Evolutionary conservation across 257 asterid genomes (phyloP).

Genomic region (Solanum corneliomulleri): DNA sequence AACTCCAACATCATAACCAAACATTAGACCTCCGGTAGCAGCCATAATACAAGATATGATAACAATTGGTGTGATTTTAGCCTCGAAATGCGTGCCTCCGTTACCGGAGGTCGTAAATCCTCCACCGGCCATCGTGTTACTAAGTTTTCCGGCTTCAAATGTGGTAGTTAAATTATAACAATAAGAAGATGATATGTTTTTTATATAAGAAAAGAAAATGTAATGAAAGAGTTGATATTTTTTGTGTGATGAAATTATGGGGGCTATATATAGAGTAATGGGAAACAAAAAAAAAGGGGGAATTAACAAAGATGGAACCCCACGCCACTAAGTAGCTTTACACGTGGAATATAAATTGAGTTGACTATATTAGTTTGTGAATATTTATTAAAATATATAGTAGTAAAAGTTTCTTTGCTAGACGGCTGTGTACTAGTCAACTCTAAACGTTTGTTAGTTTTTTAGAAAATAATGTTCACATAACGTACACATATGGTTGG

Average conservation of each 20-base stretch:
- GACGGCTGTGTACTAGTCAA: not conserved
- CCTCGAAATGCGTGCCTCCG: slow-evolving; percentile 58
- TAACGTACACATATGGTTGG: not conserved
- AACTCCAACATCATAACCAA: slow-evolving; percentile 72
- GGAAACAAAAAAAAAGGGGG: not conserved
- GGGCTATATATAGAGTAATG: not conserved
- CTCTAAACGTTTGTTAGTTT: not conserved
- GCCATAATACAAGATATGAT: slow-evolving; percentile 75
- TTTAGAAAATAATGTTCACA: not conserved
- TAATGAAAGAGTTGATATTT: not conserved
- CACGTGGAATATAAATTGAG: slow-evolving; percentile 25
- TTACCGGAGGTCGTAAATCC: slow-evolving; percentile 38
- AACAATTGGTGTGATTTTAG: slow-evolving; percentile 73
- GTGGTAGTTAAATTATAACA: not conserved
- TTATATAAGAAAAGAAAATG: not conserved
- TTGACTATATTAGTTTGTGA: not conserved
- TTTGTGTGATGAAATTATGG: slow-evolving; percentile 3
- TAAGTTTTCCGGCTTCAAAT: not conserved
- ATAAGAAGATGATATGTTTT: not conserved
- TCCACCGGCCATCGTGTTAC: slow-evolving; percentile 51
- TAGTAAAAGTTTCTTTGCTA: not conserved
- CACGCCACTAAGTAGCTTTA: slow-evolving; percentile 3
- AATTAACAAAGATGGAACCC: not conserved
- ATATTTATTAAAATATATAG: not conserved
- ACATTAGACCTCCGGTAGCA: slow-evolving; percentile 88